Evolutionary conservation across 2,329 filamentous ascomycete species (phyloP).

Genomic region (Aspergillus flavus): DNA sequence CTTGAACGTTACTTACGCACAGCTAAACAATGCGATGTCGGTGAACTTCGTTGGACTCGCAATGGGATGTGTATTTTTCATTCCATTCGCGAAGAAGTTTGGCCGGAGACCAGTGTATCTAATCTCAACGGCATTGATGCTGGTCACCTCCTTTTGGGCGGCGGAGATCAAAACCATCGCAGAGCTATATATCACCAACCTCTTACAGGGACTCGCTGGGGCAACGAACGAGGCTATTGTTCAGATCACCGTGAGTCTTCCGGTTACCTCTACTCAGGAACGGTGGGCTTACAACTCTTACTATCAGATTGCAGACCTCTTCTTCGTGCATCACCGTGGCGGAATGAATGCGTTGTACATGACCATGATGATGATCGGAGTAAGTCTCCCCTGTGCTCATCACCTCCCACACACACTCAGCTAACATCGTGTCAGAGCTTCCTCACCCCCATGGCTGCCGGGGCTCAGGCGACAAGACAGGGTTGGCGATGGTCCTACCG

Average conservation of each 20-base stretch:
- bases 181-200: slow-evolving; percentile 50
- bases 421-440: slow-evolving; percentile 25
- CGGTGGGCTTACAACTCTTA: background rate
- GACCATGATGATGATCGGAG: slow-evolving; percentile 41
- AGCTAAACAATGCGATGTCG: slow-evolving; percentile 51
- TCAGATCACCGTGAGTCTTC: slow-evolving; percentile 43
- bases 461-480: slow-evolving; percentile 35
- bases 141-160: slow-evolving; percentile 45
- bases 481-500: slow-evolving; percentile 41
- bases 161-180: slow-evolving; percentile 43
- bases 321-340: slow-evolving; percentile 55
- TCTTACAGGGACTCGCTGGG: slow-evolving; percentile 43
- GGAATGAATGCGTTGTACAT: slow-evolving; percentile 56
- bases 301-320: slow-evolving; percentile 48
- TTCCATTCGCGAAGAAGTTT: slow-evolving; percentile 49
- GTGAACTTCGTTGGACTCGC: slow-evolving; percentile 49
- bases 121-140: slow-evolving; percentile 43
- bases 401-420: background rate
- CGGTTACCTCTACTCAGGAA: background rate
- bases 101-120: slow-evolving; percentile 52
- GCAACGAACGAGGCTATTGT: slow-evolving; percentile 45
- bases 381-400: slow-evolving; percentile 34
- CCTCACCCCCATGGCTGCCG: slow-evolving; percentile 38
- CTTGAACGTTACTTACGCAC: slow-evolving; percentile 44
- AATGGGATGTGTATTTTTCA: slow-evolving; percentile 49